Conservation (phyloP, 129 eudicot genomes). For the Centrapalus pauciflorus region DNA sequence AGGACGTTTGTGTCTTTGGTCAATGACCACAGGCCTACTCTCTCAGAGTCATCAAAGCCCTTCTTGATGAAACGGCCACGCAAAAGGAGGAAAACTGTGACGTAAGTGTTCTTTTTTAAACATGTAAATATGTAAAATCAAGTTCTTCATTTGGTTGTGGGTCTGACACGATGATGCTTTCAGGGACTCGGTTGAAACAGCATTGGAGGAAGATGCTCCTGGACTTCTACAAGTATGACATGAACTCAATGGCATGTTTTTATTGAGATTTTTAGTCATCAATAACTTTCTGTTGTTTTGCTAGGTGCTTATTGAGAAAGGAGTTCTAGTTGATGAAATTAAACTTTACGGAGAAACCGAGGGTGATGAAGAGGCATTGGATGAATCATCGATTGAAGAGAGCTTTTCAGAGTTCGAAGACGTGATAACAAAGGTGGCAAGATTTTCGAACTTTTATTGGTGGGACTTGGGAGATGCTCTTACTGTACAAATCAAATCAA, state of each 20-base stretch:
- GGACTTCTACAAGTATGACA: slow-evolving; percentile 76
- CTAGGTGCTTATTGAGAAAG: slow-evolving; percentile 75
- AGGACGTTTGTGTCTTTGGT: slow-evolving; percentile 20
- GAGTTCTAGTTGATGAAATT: slow-evolving; percentile 68
- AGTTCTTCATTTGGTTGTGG: neutral
- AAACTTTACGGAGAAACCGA: slow-evolving; percentile 82
- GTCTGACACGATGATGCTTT: slow-evolving; percentile 1
- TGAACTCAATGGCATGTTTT: neutral
- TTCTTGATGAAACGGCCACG: slow-evolving; percentile 39
- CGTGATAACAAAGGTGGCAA: slow-evolving; percentile 66
- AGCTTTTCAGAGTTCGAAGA: slow-evolving; percentile 81
- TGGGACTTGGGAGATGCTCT: neutral
- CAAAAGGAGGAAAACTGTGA: slow-evolving; percentile 80
- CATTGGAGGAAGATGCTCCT: slow-evolving; percentile 99
- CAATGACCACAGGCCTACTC: slow-evolving; percentile 28
- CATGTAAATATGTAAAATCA: neutral
- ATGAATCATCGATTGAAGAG: slow-evolving; percentile 53
- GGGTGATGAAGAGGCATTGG: slow-evolving; percentile 52
- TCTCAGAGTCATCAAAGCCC: slow-evolving; percentile 41
- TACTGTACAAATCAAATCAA: neutral
- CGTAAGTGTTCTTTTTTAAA: slow-evolving; percentile 41
- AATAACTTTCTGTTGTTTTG: neutral
- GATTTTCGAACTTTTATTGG: neutral
- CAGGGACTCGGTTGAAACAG: slow-evolving; percentile 86
- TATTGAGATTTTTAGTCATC: neutral